These are phyloP conservation scores for Daldinia decipiens DNA, from an alignment of 495 filamentous ascomycete species.

Conservation along the genomic window DNA sequence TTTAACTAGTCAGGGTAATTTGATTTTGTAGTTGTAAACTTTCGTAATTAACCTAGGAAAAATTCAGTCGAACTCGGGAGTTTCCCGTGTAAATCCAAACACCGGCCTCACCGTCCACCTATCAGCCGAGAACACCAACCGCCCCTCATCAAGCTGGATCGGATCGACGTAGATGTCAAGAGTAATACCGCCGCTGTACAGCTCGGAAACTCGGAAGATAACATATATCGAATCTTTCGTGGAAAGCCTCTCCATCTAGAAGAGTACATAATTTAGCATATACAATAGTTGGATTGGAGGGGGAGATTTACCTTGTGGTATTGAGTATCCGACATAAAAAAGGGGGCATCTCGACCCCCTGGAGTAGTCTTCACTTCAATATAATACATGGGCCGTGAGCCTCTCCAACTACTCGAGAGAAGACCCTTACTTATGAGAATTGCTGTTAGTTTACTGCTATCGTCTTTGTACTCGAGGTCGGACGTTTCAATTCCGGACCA, in stretches of 20 bases:
- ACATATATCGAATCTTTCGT: slow-evolving; percentile 47
- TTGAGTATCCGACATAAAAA: slow-evolving; percentile 58
- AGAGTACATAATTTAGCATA: background rate
- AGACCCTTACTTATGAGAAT: slow-evolving; percentile 51
- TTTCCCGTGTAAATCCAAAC: background rate
- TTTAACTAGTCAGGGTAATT: too few relatives aligned
- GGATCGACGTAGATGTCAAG: slow-evolving; percentile 56
- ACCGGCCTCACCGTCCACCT: slow-evolving; percentile 46
- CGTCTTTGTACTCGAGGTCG: slow-evolving; percentile 57
- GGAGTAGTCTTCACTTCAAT: slow-evolving; percentile 64
- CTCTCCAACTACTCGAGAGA: slow-evolving; percentile 43
- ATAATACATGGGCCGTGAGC: slow-evolving; percentile 49
- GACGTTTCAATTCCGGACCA: slow-evolving; percentile 56
- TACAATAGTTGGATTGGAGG: background rate
- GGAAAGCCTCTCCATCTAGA: slow-evolving; percentile 34
- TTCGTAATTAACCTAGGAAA: too few relatives aligned
- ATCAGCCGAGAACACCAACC: slow-evolving; percentile 45
- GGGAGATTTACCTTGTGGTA: slow-evolving; percentile 48
- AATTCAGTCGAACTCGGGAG: background rate
- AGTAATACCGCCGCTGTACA: slow-evolving; percentile 46
- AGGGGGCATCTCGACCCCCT: slow-evolving; percentile 47
- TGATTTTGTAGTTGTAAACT: too few relatives aligned
- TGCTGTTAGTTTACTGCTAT: slow-evolving; percentile 45
- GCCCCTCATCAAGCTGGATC: slow-evolving; percentile 25
- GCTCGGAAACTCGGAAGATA: slow-evolving; percentile 56